Evolutionary conservation across 2,329 filamentous ascomycete species (phyloP), one percentile per base, ranked within the genome.

Genomic region (Verticillium longisporum): DNA sequence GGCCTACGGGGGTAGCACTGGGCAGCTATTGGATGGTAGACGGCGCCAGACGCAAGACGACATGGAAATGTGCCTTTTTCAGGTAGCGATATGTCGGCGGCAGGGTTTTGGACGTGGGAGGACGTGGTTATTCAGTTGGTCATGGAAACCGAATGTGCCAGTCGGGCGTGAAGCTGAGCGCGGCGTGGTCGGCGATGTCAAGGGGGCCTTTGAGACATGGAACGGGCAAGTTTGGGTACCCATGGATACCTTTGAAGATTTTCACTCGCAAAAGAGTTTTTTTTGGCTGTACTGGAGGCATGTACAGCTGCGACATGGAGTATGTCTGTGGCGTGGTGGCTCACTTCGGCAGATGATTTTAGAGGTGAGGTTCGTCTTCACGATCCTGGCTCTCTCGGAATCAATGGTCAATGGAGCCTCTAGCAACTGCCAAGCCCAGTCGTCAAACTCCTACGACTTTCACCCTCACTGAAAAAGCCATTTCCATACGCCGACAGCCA

Each of bases 11-110:
- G 60, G 60, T 15, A 53, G 53, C 56, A 56, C 55, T 45, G 54
- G 41, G 41, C 56, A 55, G 57, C 56, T 31, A 62, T 62, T 62
- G 62, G 62, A 64, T 56, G 58, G 54, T 55, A 62, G 61, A 61
- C 45, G 18, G 45, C 45, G 32, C 62, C 61, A 58, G 61, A 53
- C 41, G 57, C 62, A 60, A 60, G 63, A 64, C 63, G 62, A 64
- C 58, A 63, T 63, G 62, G 56, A 57, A 45, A 61, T 58, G 61
- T 66, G 62, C 60, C 59, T 36, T 59, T 4, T 62, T 65, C 61
- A 62, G 56, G 64, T 60, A 59, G 60, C 61, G 60, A 61, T 61
- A 61, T 61, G 62, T 60, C 57, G 15, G 31, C 33, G 41, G 57
- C 26, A 36, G 57, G 57, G 54, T 31, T 13, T 55, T 41, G 45